Percentiles rank a stretch among this genome's conserved stretches.
Conservation (phyloP, 176 grass and related monocot species). For the Oryza rufipogon region DNA sequence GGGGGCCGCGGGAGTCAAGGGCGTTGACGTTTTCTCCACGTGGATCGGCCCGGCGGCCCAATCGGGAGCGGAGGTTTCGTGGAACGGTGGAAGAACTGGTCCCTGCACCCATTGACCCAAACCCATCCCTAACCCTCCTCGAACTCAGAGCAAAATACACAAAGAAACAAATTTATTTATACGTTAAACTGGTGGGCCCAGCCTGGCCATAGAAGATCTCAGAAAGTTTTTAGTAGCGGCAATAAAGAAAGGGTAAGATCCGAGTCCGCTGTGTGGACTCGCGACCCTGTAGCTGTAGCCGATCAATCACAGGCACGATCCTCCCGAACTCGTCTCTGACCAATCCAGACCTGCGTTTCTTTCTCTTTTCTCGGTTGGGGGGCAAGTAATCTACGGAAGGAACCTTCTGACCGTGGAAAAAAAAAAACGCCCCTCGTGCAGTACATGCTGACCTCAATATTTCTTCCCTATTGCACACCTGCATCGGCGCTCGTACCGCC, state of each 20-base stretch:
- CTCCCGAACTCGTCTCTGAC: conserved; percentile 10
- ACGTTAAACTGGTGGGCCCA: neutral
- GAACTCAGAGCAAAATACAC: neutral
- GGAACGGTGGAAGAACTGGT: conserved; percentile 28
- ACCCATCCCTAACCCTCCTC: neutral
- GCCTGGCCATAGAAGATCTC: too few relatives aligned
- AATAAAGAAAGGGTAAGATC: conserved; percentile 27
- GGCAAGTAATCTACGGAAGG: conserved; percentile 12
- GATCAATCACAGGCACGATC: neutral
- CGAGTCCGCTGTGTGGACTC: conserved; percentile 1
- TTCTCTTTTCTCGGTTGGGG: neutral
- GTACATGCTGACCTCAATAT: conserved; percentile 22
- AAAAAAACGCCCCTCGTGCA: conserved; percentile 2
- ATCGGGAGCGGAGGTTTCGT: conserved; percentile 50
- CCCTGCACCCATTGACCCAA: conserved; percentile 13
- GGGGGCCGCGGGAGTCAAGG: conserved; percentile 40
- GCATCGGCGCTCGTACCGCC: too few relatives aligned
- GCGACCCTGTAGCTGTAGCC: neutral
- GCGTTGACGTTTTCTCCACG: conserved; percentile 63
- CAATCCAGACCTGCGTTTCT: neutral
- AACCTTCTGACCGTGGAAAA: conserved; percentile 42
- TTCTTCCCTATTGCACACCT: neutral
- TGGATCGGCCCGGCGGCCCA: conserved; percentile 53
- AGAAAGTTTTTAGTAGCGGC: too few relatives aligned
- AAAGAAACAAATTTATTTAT: neutral